These are phyloP conservation scores for Cylindrodendrum hubeiense DNA, from an alignment of 2,329 filamentous ascomycete genomes.

Conservation along the genomic window DNA sequence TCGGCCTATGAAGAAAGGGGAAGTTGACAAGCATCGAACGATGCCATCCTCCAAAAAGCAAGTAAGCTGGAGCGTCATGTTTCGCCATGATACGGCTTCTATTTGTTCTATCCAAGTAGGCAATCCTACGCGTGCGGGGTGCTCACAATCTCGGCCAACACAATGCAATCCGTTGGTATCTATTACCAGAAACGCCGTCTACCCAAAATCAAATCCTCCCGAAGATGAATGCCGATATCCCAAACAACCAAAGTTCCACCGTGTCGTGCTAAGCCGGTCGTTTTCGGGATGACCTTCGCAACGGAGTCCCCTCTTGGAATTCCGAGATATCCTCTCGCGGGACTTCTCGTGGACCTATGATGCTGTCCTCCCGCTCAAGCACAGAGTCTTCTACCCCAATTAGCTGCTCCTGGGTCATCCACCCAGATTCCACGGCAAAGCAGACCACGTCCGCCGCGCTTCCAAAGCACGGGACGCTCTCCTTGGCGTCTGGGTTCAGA, in stretches of 20 bases:
- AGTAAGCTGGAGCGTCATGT: neutral
- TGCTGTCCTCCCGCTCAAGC: constrained; percentile 56
- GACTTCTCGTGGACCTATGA: constrained; percentile 48
- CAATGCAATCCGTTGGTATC: constrained; percentile 3
- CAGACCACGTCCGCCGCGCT: constrained; percentile 68
- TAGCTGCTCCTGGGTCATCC: constrained; percentile 67
- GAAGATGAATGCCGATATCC: neutral
- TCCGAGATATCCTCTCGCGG: constrained; percentile 42
- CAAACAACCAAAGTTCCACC: constrained; percentile 5
- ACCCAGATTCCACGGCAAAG: constrained; percentile 69
- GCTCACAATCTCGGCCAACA: neutral
- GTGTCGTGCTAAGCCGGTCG: constrained; percentile 18
- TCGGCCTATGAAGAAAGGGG: neutral
- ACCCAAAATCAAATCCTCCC: constrained; percentile 9
- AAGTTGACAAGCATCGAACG: constrained; percentile 8
- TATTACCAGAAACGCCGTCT: constrained; percentile 20
- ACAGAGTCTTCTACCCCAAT: constrained; percentile 52
- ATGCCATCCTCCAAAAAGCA: constrained; percentile 11
- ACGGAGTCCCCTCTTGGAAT: constrained; percentile 33
- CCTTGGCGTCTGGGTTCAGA: constrained; percentile 63
- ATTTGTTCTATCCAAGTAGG: constrained; percentile 17
- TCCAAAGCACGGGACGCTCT: constrained; percentile 62
- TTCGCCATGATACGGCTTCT: constrained; percentile 5
- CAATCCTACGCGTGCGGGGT: neutral
- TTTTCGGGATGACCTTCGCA: constrained; percentile 43